Evolutionary conservation across 73 alveolate genomes (phyloP), one percentile per base, ranked within the genome.

Genomic region (Paramecium primaurelia): DNA sequence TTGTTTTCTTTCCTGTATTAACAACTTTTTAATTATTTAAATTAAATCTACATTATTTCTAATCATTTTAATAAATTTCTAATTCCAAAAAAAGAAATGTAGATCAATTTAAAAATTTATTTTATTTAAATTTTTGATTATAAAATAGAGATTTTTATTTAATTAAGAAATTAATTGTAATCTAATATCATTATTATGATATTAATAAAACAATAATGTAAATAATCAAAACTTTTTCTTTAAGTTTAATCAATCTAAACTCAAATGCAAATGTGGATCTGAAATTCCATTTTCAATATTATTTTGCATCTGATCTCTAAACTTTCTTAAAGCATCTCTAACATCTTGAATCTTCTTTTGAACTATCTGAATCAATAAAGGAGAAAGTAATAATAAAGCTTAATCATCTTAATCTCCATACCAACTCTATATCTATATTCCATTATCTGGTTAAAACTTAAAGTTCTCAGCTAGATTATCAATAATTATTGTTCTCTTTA

Each of bases 361-460:
- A 10, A 38, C 51, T 12, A 47, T 92, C 38, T 92, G 68, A 3
- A 38, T 45, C 10, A 93, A 86, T 9, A 90, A 37, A n/a, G 96
- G 97, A 38, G 92, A 58, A n/a, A 93, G 86, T 36, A 75, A 89
- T 1, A 87, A 75, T 18, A 96, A 93, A 18, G 93, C 97, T 26
- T 71, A 47, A 54, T 96, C 99, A 10, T 95, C 97, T 40, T 92
- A 32, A 89, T 96, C 99, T 47, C 96, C 99, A 71, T 93, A 96
- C 98, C 98, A 95, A 91, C 96, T 92, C 34, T 77, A 40, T 20
- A 95, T 95, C 7, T 69, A 86, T n/a, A 95, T 77, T n/a, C 97
- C 98, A 86, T 94, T 95, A 54, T 86, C 95, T 12, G 95, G 96
- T 37, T 92, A 75, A 36, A 87, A 69, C 59, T 92, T 86, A 83